phyloP scores from a whole-genome alignment of 2,329 filamentous ascomycete genomes.

The Hypoxylon sp. region DNA sequence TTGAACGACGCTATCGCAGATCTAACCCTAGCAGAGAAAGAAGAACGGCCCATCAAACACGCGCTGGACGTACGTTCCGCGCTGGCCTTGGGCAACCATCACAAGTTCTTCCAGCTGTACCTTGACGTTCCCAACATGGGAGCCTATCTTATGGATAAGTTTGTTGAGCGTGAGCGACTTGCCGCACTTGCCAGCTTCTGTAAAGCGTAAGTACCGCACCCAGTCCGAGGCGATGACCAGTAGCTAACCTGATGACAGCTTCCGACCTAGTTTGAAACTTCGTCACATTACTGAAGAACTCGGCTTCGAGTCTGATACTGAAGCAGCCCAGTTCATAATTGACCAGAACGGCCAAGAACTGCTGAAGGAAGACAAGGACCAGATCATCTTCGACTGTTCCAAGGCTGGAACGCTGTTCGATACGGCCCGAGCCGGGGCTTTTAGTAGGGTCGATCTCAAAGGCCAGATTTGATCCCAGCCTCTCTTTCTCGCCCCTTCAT shows the following conservation, averaged over 20 bases:
- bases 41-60: slow-evolving; percentile 84
- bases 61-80: slow-evolving; percentile 91
- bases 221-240: not conserved
- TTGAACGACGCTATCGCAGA: slow-evolving; percentile 98
- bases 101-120: slow-evolving; percentile 97
- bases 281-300: slow-evolving; percentile 96
- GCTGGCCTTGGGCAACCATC: slow-evolving; percentile 92
- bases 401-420: slow-evolving; percentile 81
- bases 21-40: slow-evolving; percentile 97
- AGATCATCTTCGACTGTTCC: slow-evolving; percentile 75
- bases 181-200: slow-evolving; percentile 90
- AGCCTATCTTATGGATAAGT: slow-evolving; percentile 99
- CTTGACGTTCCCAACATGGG: slow-evolving; percentile 96
- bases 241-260: slow-evolving; percentile 69
- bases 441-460: slow-evolving; percentile 93
- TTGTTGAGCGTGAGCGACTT: slow-evolving; percentile 91
- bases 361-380: slow-evolving; percentile 78
- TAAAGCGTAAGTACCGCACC: slow-evolving; percentile 81
- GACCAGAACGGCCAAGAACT: slow-evolving; percentile 78
- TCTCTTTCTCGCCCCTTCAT: slow-evolving; percentile 32
- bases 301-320: slow-evolving; percentile 90
- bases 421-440: slow-evolving; percentile 73
- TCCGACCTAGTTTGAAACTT: slow-evolving; percentile 88
- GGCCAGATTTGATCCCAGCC: slow-evolving; percentile 78
- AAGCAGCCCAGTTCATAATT: slow-evolving; percentile 89